Conservation (phyloP, 371 early-diverging fungal genomes). For the Entomophthora muscae region DNA sequence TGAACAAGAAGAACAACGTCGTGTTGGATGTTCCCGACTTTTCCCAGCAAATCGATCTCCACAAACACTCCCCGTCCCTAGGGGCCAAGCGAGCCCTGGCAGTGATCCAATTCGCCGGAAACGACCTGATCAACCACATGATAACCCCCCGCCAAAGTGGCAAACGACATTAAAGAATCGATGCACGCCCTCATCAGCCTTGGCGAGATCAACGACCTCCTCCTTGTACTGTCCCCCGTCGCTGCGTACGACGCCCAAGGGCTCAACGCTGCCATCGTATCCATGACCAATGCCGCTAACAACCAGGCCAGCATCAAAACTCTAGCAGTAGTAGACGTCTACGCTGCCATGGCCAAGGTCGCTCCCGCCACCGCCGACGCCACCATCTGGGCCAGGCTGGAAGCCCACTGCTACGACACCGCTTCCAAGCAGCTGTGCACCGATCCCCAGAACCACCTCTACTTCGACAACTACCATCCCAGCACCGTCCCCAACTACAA, state of each 20-base stretch:
- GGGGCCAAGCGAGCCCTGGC: not conserved
- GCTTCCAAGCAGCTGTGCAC: not conserved
- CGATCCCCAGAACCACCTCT: not conserved
- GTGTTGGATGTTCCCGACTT: not conserved
- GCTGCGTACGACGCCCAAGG: not conserved
- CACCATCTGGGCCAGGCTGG: not conserved
- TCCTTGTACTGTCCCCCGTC: not conserved
- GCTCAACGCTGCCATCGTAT: not conserved
- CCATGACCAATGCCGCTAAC: not conserved
- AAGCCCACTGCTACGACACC: not conserved
- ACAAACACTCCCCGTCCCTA: not conserved
- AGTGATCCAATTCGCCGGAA: not conserved
- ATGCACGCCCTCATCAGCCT: not conserved
- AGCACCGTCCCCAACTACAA: not conserved
- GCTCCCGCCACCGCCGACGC: not conserved
- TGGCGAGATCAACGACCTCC: constrained; percentile 1
- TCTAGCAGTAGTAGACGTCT: not conserved
- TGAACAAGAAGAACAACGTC: not conserved
- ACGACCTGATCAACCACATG: not conserved
- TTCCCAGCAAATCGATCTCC: not conserved
- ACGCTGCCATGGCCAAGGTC: not conserved
- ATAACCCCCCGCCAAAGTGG: not conserved
- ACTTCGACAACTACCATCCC: not conserved
- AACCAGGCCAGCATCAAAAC: not conserved
- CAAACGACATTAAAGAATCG: not conserved